phyloP scores from a whole-genome alignment of 495 filamentous ascomycete genomes.

The Xylaria bambusicola region DNA sequence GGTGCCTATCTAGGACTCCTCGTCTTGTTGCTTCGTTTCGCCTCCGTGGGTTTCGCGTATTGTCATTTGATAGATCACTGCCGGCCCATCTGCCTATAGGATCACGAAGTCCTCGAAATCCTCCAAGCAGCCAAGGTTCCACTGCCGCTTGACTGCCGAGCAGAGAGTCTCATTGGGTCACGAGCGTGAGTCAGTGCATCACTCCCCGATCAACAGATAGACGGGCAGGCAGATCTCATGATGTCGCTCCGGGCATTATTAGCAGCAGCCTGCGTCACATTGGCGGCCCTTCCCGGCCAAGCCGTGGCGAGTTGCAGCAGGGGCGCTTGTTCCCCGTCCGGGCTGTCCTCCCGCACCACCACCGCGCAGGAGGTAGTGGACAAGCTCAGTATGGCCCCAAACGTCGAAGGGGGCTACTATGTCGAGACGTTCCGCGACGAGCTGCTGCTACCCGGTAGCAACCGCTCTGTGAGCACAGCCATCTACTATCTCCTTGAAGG shows the following conservation, averaged over 20 bases:
- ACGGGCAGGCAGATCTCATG: slow-evolving; percentile 12
- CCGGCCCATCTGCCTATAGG: not conserved
- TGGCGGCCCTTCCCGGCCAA: slow-evolving; percentile 8
- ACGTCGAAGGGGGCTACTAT: slow-evolving; percentile 51
- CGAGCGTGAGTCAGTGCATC: not conserved
- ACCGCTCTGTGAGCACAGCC: slow-evolving; percentile 48
- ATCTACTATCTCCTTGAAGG: slow-evolving; percentile 55
- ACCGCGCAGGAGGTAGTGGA: slow-evolving; percentile 42
- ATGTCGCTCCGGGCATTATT: slow-evolving; percentile 4
- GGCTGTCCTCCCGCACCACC: not conserved
- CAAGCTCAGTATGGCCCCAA: slow-evolving; percentile 41
- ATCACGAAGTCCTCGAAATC: not conserved
- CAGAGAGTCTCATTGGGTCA: not conserved
- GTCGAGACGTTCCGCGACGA: slow-evolving; percentile 48
- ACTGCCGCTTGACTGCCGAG: not conserved
- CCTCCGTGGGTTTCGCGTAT: too few species aligned
- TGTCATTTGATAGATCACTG: too few species aligned
- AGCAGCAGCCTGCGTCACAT: slow-evolving; percentile 14
- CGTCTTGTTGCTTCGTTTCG: too few species aligned
- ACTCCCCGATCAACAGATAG: slow-evolving; percentile 2
- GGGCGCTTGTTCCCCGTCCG: not conserved
- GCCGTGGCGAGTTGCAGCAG: slow-evolving; percentile 2
- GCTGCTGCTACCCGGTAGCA: slow-evolving; percentile 18
- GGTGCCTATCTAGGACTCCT: too few species aligned
- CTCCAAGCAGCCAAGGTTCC: not conserved